Conservation (phyloP, 2,329 filamentous ascomycete genomes). For the Aspergillus floridensis region DNA sequence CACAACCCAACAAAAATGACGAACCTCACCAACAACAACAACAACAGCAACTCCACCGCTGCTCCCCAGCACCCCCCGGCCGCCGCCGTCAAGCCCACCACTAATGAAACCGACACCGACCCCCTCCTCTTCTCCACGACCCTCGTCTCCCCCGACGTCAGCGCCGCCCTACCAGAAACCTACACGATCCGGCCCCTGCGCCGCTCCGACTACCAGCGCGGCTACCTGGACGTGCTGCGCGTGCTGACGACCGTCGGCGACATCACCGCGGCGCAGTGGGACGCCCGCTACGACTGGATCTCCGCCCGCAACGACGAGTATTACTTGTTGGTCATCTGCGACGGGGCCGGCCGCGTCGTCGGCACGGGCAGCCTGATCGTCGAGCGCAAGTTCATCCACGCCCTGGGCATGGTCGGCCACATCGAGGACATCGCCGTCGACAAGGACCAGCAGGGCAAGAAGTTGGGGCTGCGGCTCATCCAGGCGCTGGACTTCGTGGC, state of each 20-base stretch:
- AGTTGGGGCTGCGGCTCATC: conserved; percentile 86
- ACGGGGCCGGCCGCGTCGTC: conserved; percentile 69
- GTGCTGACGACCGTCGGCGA: conserved; percentile 93
- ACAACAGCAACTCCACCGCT: background rate
- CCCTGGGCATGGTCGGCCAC: conserved; percentile 68
- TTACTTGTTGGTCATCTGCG: conserved; percentile 81
- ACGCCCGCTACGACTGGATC: conserved; percentile 81
- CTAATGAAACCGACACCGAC: conserved; percentile 33
- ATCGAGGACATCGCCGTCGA: conserved; percentile 97
- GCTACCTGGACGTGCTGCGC: conserved; percentile 86
- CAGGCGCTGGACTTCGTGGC: conserved; percentile 89
- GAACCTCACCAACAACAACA: background rate
- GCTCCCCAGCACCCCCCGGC: background rate
- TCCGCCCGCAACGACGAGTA: conserved; percentile 70
- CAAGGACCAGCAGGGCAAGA: conserved; percentile 96
- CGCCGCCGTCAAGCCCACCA: conserved; percentile 20
- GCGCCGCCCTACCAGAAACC: conserved; percentile 69
- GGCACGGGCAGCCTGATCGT: conserved; percentile 87
- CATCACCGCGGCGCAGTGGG: conserved; percentile 70
- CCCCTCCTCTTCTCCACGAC: conserved; percentile 70
- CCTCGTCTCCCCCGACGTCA: conserved; percentile 75
- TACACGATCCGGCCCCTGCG: conserved; percentile 81
- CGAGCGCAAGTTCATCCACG: conserved; percentile 71
- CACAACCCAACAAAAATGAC: background rate
- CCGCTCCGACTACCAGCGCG: conserved; percentile 71